These are phyloP conservation scores for Saturnispora kantuleensis DNA, from an alignment of 805 yeast species.

Conservation along the genomic window DNA sequence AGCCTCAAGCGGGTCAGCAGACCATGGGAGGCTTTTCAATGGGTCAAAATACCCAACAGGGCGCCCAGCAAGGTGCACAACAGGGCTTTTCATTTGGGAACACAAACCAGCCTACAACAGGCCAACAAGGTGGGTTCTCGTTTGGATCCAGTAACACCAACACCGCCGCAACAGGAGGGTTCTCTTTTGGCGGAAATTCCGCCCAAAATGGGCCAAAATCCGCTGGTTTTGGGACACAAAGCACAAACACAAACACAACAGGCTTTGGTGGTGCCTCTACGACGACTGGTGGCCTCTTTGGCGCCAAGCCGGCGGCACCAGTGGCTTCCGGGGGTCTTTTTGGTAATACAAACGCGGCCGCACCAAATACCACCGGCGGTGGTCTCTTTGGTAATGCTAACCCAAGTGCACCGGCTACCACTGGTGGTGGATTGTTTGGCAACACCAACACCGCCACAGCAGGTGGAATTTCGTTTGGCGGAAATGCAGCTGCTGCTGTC, in stretches of 20 bases:
- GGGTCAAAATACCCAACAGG: constrained; percentile 1
- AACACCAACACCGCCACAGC: constrained; percentile 10
- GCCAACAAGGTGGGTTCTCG: constrained; percentile 31
- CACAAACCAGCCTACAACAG: constrained; percentile 15
- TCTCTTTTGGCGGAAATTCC: constrained; percentile 13
- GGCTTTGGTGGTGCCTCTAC: constrained; percentile 18
- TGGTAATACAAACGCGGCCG: constrained; percentile 13
- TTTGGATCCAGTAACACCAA: constrained; percentile 19
- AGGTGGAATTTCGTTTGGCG: constrained; percentile 30
- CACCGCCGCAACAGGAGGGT: constrained; percentile 16
- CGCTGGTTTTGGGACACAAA: background rate
- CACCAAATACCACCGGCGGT: constrained; percentile 10
- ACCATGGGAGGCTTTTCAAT: background rate
- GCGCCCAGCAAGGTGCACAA: background rate
- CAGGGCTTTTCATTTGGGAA: constrained; percentile 10
- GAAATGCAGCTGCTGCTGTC: constrained; percentile 9
- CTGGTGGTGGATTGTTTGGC: constrained; percentile 20
- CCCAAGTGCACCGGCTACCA: constrained; percentile 11
- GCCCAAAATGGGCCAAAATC: too few relatives aligned
- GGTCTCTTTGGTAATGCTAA: constrained; percentile 14
- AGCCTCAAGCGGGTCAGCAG: background rate
- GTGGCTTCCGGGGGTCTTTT: constrained; percentile 14
- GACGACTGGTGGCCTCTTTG: constrained; percentile 15
- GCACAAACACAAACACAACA: background rate
- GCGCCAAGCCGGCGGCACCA: constrained; percentile 13